Conservation (phyloP, 257 asterid genomes). For the Paraleonurus japonicus region DNA sequence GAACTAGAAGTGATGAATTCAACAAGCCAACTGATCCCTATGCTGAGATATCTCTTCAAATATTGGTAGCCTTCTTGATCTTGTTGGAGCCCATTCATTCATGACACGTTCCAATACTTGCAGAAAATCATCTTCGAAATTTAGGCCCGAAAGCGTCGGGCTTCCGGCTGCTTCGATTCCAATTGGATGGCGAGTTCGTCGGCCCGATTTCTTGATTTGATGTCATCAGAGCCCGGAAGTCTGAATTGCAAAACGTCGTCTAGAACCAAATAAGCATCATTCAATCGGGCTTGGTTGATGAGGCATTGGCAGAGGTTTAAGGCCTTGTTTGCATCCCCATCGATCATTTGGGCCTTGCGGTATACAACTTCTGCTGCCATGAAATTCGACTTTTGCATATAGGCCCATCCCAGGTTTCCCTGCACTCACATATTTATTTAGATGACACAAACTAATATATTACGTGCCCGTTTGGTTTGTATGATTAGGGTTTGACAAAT, state of each 20-base stretch:
- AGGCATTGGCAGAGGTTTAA: conserved; percentile 73
- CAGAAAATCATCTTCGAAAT: conserved; percentile 53
- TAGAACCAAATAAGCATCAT: conserved; percentile 59
- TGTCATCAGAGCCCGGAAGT: conserved; percentile 63
- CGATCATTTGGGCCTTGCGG: conserved; percentile 84
- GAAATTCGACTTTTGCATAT: conserved; percentile 71
- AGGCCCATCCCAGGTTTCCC: conserved; percentile 96
- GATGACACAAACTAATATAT: too few species aligned
- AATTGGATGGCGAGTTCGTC: conserved; percentile 50
- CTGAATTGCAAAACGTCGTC: conserved; percentile 51
- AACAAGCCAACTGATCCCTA: conserved; percentile 85
- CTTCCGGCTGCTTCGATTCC: conserved; percentile 24
- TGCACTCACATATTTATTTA: too few species aligned
- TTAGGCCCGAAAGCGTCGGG: conserved; percentile 28
- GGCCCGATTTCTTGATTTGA: conserved; percentile 53
- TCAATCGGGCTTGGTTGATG: conserved; percentile 51
- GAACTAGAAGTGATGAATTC: not conserved
- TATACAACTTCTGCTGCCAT: conserved; percentile 81
- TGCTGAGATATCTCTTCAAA: conserved; percentile 76
- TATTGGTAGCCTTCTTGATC: conserved; percentile 77
- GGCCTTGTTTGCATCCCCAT: conserved; percentile 82
- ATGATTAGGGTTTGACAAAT: too few species aligned
- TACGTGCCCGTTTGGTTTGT: too few species aligned
- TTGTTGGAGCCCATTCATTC: conserved; percentile 57
- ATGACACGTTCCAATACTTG: conserved; percentile 54